Evolutionary conservation across 208 protist genomes (phyloP), one percentile per base, ranked within the genome.

Genomic region (Leishmania tropica): DNA sequence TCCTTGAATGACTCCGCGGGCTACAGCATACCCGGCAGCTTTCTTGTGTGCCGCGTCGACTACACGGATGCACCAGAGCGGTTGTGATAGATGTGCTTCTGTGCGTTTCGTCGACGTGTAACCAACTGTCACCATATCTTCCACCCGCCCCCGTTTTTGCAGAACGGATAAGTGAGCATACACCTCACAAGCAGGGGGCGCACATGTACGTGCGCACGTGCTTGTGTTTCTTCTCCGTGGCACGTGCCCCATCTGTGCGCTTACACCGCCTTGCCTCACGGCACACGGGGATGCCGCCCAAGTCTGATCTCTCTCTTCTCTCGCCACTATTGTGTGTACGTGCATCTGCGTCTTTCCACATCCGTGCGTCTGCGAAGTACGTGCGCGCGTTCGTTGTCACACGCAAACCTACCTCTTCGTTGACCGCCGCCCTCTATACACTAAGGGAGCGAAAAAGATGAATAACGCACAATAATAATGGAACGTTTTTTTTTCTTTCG

Each of bases 1-100:
- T 87, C 85, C 5, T 75, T 97, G 78, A 84, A 90, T 73, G 87
- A 93, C 58, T 67, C 85, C 42, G 67, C 48, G 0, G 92, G 90
- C 48, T 73, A 76, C 68, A 51, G 64, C 58, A 82, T 97, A 42
- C 74, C 87, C 54, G 90, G 89, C 68, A 88, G 86, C 64, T 94
- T 80, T 81, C 71, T 95, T 3, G 84, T 94, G 78, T 83, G 81
- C 72, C 78, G 67, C 51, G 73, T 85, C 64, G 40, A 73, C 58
- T 88, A 82, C 72, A 75, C 78, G 24, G 31, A 17, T 37, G 73
- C 17, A n/a, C 31, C 51, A 28, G 71, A 31, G 47, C 8, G 2
- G 71, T 51, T 51, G 21, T 51, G 7, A 40, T 58, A 3, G 24
- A 28, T 40, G 31, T 56, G 24, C 53, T 35, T 45, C 10, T 75